Base-by-base conservation (phyloP, 768 basidiomycete genomes). In the Trametes meyenii region DNA sequence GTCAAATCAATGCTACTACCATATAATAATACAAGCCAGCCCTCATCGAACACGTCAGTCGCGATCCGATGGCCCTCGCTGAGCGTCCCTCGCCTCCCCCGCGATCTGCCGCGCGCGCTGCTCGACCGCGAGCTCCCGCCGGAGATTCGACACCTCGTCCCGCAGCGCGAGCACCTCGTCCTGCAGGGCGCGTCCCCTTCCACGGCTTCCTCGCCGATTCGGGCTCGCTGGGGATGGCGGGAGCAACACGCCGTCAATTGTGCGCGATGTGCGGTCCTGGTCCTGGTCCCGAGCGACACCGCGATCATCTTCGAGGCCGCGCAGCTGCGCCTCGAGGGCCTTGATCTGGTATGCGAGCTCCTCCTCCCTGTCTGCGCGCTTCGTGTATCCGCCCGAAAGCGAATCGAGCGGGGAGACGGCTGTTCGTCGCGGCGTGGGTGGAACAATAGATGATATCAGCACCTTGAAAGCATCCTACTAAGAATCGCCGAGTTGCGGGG, bases 261-360 rank as follows among this genome's bases (percentile, higher is more conserved):
- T 13, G 39, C 14, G 17, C 39, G 12, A 14, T 2, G 45, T 11
- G 21, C 24, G 21, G 45, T 24, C 45, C 3, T 46, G 13, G 21
- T 19, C 21, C 21, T 24, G 21, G 19, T 19, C 21, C 45, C 24
- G 24, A n/a, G n/a, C 12, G 24, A 17, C 26, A 1, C 17, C 35
- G 17, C n/a, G 38, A 13, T 56, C 46, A 19, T 35, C 23, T 21
- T 58, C 48, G 14, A 58, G 46, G 2, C 17, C 48, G 46, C 48
- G 21, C 56, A 50, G 40, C 48, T 58, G 38, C 46, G 10, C 40
- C 17, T 58, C 48, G 46, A 58, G 56, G 0, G 48, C 45, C 19
- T 40, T 50, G 48, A 58, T 40, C 17, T 50, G 56, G 48, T 42
- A 50, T 24, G 56, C 56, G 16, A 58, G 38, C 38, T 58, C 56